These are phyloP conservation scores for Botrytis hyacinthi DNA, from an alignment of 2,329 filamentous ascomycete species.

Conservation along the genomic window DNA sequence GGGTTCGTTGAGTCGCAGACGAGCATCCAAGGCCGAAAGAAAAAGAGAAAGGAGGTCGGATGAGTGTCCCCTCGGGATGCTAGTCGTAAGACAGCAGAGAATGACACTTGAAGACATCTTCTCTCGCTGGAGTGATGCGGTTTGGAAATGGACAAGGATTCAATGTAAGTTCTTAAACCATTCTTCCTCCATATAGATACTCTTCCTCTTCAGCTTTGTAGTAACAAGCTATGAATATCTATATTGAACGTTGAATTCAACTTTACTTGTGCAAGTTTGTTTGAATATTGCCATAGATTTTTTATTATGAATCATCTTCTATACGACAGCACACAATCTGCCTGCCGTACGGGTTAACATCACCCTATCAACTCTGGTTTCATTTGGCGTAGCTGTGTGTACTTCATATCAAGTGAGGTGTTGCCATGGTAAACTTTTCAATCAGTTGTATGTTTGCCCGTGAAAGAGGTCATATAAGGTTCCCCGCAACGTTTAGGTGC, in stretches of 20 bases:
- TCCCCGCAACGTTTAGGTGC: background rate
- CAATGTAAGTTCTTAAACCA: background rate
- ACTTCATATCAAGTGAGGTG: background rate
- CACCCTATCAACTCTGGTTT: background rate
- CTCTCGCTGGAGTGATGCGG: background rate
- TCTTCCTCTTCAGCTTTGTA: background rate
- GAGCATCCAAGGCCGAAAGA: background rate
- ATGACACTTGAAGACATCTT: background rate
- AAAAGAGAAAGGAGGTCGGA: background rate
- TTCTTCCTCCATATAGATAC: background rate
- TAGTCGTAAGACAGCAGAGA: background rate
- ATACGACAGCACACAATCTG: background rate
- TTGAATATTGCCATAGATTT: background rate
- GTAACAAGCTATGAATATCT: background rate
- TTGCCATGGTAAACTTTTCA: background rate
- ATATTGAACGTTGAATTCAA: background rate
- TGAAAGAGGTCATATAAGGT: background rate
- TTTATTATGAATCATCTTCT: background rate
- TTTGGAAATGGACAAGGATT: background rate
- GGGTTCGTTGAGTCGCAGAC: background rate
- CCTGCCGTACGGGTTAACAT: background rate
- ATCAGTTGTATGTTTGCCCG: background rate
- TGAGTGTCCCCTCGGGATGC: background rate
- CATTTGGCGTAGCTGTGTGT: background rate
- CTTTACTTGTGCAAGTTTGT: background rate